Conservation (phyloP, 345 rosid genomes). For the Raphanus sativus region DNA sequence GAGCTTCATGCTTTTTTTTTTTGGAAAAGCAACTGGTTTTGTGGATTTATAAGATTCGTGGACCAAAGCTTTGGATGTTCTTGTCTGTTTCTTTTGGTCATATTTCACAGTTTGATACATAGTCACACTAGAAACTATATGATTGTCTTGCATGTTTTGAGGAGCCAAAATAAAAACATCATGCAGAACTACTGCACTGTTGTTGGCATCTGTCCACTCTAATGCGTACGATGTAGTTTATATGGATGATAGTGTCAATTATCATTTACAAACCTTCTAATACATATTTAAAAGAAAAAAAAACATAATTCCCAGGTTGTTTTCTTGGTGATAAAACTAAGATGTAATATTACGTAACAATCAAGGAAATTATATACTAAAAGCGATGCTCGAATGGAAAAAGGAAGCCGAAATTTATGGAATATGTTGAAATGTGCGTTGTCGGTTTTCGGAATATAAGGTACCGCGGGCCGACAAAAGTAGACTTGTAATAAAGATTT, state of each 20-base stretch:
- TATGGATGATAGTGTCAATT: neutral
- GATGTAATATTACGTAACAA: slow-evolving; percentile 13
- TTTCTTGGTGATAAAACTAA: slow-evolving; percentile 1
- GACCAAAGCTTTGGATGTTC: neutral
- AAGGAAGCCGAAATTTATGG: slow-evolving; percentile 11
- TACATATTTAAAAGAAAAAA: neutral
- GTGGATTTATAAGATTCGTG: too few species aligned
- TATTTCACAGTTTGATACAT: neutral
- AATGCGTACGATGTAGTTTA: neutral
- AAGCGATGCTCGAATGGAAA: neutral
- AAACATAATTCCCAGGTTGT: slow-evolving; percentile 13
- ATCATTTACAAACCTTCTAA: neutral
- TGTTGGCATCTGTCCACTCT: neutral
- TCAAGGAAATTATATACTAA: neutral
- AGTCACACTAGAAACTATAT: neutral
- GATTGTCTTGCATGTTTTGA: slow-evolving; percentile 8
- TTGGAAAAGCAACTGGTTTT: too few species aligned
- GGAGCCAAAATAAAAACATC: neutral
- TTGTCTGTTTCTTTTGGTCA: neutral
- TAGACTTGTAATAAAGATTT: slow-evolving; percentile 30
- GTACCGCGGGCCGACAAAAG: slow-evolving; percentile 38
- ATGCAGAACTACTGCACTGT: neutral
- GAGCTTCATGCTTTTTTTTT: too few species aligned
- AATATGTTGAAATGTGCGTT: slow-evolving; percentile 39
- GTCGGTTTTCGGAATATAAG: slow-evolving; percentile 36